Evolutionary conservation across 176 grass and related monocot species (phyloP), one percentile per base, ranked within the genome.

Genomic region (Bolboschoenus planiculmis): DNA sequence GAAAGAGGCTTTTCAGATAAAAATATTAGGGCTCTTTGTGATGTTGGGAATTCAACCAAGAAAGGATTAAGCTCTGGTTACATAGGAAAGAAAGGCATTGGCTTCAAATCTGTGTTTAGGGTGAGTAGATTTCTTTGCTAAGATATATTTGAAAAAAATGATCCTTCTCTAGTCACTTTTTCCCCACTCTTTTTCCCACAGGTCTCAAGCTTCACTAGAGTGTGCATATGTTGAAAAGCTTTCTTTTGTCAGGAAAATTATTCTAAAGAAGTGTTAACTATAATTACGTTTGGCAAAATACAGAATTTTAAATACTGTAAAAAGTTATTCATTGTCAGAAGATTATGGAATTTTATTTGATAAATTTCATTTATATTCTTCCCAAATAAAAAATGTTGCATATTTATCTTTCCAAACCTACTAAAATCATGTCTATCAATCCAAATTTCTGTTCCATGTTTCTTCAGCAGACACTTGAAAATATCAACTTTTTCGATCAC

Each of bases 31-130:
- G 86, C 86, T 34, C 86, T 88, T 61, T 88, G 86, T 80, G 81
- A 88, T 84, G 78, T 88, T 88, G 86, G 86, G 10, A 78, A 70
- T 62, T 88, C 86, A 79, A 88, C 86, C 30, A 88, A 88, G 73
- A 88, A 88, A 58, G 82, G 86, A 80, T 84, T 60, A 56, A 81
- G 57, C 78, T 81, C 86, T 40, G 86, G 86, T 60, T 88, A 88
- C 83, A 88, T 88, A 44, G 86, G 86, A 5, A 73, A 81, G 36
- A 88, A 84, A 84, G 86, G 86, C 82, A 88, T 88, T 79, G 86
- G 86, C 26, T 88, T 88, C 61, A 88, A 88, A 73, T 88, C 86
- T 78, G 86, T 88, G 67, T 88, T 88, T 73, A 81, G 86, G 86
- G 86, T 88, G 56, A 23, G 81, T 44, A 4, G 61, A 62, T n/a